These are phyloP conservation scores for Vicia villosa DNA, from an alignment of 306 rosid species.

Conservation along the genomic window DNA sequence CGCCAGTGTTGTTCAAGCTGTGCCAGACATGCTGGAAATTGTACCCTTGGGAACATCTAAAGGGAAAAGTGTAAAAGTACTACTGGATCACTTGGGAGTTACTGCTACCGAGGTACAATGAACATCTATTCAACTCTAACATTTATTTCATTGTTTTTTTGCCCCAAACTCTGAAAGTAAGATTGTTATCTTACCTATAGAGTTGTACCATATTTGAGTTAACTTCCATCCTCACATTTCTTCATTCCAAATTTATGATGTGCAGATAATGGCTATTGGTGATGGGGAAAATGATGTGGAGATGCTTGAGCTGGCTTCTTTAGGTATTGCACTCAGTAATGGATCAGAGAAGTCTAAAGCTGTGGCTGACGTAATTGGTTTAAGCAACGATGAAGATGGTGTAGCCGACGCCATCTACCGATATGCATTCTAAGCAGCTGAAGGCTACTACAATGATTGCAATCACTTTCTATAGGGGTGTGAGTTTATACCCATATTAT, in stretches of 20 bases:
- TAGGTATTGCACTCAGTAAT: slow-evolving; percentile 82
- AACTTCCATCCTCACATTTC: slow-evolving; percentile 12
- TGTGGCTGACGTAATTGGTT: slow-evolving; percentile 75
- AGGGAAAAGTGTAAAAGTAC: slow-evolving; percentile 77
- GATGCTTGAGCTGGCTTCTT: slow-evolving; percentile 90
- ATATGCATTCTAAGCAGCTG: slow-evolving; percentile 65
- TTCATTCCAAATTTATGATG: slow-evolving; percentile 3
- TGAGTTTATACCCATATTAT: slow-evolving; percentile 23
- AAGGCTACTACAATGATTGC: slow-evolving; percentile 26
- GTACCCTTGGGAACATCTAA: slow-evolving; percentile 85
- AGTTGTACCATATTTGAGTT: slow-evolving; percentile 20
- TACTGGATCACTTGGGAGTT: slow-evolving; percentile 88
- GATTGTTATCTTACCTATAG: slow-evolving; percentile 3
- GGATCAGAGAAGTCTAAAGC: slow-evolving; percentile 86
- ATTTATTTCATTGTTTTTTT: slow-evolving; percentile 19
- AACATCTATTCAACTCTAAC: slow-evolving; percentile 7
- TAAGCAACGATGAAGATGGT: slow-evolving; percentile 91
- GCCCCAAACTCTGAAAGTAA: slow-evolving; percentile 11
- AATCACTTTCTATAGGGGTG: slow-evolving; percentile 14
- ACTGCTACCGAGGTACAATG: slow-evolving; percentile 67
- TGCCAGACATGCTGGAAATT: slow-evolving; percentile 81
- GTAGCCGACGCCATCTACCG: slow-evolving; percentile 92
- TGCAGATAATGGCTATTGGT: slow-evolving; percentile 94
- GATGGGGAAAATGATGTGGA: slow-evolving; percentile 95
- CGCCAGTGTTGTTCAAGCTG: slow-evolving; percentile 84